These are phyloP conservation scores for Naganishia sp. DNA, from an alignment of 1,284 basidiomycete species.

Conservation along the genomic window DNA sequence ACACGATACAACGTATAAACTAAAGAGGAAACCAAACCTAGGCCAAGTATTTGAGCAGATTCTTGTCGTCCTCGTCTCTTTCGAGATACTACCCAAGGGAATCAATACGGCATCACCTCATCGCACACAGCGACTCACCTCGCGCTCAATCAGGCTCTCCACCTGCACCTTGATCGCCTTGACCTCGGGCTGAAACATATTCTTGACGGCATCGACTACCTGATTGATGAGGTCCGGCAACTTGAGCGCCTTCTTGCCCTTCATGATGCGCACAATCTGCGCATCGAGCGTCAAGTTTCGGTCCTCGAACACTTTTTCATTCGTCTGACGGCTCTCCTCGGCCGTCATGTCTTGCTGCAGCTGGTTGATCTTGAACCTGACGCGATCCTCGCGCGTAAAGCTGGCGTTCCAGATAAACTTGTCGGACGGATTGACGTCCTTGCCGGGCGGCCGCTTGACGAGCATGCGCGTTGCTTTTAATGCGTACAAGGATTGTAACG, in stretches of 20 bases:
- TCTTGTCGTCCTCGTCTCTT: conserved; percentile 70
- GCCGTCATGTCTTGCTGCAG: conserved; percentile 91
- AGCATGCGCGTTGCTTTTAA: conserved; percentile 77
- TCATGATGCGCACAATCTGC: conserved; percentile 94
- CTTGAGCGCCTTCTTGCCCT: conserved; percentile 80
- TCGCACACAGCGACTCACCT: conserved; percentile 40
- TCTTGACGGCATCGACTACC: conserved; percentile 66
- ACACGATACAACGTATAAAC: no score
- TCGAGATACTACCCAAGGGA: conserved; percentile 67
- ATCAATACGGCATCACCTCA: conserved; percentile 18
- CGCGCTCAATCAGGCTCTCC: conserved; percentile 76
- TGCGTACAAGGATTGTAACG: conserved; percentile 80
- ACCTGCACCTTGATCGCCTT: conserved; percentile 79
- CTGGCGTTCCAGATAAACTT: conserved; percentile 77
- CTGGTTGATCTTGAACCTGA: conserved; percentile 89
- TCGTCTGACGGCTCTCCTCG: conserved; percentile 83
- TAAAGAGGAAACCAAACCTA: conserved; percentile 40
- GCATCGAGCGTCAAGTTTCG: conserved; percentile 84
- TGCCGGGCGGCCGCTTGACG: conserved; percentile 73
- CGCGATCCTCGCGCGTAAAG: conserved; percentile 71
- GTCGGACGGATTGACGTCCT: conserved; percentile 76
- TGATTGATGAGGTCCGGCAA: conserved; percentile 66
- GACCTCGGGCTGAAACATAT: conserved; percentile 57
- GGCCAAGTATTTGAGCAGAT: conserved; percentile 75
- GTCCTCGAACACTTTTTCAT: conserved; percentile 80